A percentile compares a stretch with the other conserved stretches of the same genome.
These are phyloP conservation scores for Miscanthus sacchariflorus DNA, from an alignment of 202 grass and related monocot species.

Conservation along the genomic window DNA sequence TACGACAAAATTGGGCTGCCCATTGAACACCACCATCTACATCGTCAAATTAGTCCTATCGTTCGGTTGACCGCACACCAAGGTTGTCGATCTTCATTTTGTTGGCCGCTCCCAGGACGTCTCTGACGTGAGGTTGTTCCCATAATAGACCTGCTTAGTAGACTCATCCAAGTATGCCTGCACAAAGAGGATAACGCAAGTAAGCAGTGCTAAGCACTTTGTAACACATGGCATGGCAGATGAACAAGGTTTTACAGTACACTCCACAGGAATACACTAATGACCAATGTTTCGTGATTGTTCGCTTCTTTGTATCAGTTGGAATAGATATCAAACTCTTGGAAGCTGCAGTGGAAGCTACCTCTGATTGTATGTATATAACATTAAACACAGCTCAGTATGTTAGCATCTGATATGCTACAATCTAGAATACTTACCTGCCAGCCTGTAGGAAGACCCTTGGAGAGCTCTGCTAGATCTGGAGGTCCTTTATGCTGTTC, in stretches of 20 bases:
- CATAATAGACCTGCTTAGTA: conserved; percentile 87
- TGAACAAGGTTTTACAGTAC: conserved; percentile 6
- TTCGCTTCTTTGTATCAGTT: background rate
- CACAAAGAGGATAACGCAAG: background rate
- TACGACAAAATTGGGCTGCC: conserved; percentile 41
- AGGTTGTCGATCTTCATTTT: conserved; percentile 37
- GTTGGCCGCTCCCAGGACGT: conserved; percentile 76
- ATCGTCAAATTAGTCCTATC: background rate
- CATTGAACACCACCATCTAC: background rate
- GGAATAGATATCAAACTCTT: background rate
- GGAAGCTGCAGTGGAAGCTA: background rate
- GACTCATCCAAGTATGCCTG: conserved; percentile 92
- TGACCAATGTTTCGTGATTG: background rate
- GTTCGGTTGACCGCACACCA: conserved; percentile 49
- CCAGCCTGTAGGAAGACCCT: conserved; percentile 90
- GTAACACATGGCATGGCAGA: background rate
- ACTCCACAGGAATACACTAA: background rate
- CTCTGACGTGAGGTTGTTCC: conserved; percentile 80
- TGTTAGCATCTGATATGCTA: background rate
- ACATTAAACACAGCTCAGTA: background rate
- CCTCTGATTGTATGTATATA: background rate
- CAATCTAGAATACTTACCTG: conserved; percentile 56
- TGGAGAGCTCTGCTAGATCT: conserved; percentile 77
- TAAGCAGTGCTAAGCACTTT: background rate
- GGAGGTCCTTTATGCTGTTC: conserved; percentile 58